These are phyloP conservation scores for Trichoderma gamsii DNA, from an alignment of 495 filamentous ascomycete genomes.

Conservation along the genomic window DNA sequence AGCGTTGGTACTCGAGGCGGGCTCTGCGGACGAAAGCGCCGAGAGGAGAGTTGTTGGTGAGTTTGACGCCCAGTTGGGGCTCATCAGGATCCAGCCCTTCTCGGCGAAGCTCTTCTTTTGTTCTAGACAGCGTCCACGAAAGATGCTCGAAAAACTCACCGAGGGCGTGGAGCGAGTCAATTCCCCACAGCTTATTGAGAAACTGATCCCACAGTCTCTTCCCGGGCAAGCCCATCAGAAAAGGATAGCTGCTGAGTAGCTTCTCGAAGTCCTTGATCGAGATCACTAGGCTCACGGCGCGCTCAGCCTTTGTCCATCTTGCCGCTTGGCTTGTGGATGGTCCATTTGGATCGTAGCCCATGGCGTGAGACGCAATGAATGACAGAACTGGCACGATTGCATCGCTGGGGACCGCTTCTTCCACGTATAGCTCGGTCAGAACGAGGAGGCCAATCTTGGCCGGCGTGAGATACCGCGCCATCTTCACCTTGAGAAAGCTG, in stretches of 20 bases:
- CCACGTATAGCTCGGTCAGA: slow-evolving; percentile 73
- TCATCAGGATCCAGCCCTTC: slow-evolving; percentile 24
- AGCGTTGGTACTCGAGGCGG: slow-evolving; percentile 68
- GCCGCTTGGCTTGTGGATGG: slow-evolving; percentile 20
- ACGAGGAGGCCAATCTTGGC: slow-evolving; percentile 77
- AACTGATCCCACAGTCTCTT: slow-evolving; percentile 80
- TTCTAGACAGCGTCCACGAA: slow-evolving; percentile 52
- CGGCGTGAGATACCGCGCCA: slow-evolving; percentile 79
- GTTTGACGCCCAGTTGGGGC: slow-evolving; percentile 41
- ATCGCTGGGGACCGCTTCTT: slow-evolving; percentile 64
- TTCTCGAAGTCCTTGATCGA: slow-evolving; percentile 63
- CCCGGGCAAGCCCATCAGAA: slow-evolving; percentile 55
- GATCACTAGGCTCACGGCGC: slow-evolving; percentile 46
- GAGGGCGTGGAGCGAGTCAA: slow-evolving; percentile 73
- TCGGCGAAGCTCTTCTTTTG: slow-evolving; percentile 48
- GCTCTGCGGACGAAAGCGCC: slow-evolving; percentile 77
- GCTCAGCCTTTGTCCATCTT: slow-evolving; percentile 36
- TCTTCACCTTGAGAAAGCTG: slow-evolving; percentile 28
- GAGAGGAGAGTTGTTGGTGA: slow-evolving; percentile 65
- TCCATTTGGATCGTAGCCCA: slow-evolving; percentile 36
- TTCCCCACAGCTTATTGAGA: slow-evolving; percentile 74
- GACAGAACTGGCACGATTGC: slow-evolving; percentile 78
- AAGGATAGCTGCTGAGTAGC: slow-evolving; percentile 50
- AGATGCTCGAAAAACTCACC: slow-evolving; percentile 63
- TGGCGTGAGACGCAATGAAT: slow-evolving; percentile 71